phyloP scores from a whole-genome alignment of 768 basidiomycete species.

The Kwoniella mangroviensis region DNA sequence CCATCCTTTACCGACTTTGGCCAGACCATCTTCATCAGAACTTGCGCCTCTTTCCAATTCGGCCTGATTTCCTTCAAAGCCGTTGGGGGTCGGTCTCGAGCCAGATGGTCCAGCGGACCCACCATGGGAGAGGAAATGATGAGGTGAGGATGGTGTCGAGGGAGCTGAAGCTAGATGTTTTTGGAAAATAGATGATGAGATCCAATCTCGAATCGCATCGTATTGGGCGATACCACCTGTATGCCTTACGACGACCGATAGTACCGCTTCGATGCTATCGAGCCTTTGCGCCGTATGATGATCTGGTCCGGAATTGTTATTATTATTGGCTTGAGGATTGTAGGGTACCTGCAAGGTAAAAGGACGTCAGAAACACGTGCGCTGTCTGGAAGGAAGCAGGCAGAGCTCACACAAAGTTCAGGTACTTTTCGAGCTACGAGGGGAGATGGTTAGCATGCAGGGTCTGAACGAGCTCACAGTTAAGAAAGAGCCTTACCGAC shows the following conservation, averaged over 20 bases:
- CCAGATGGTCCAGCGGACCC: conserved; percentile 12
- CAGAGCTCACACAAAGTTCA: conserved; percentile 50
- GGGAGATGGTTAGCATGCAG: background rate
- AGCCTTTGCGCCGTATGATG: conserved; percentile 36
- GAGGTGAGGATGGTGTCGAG: conserved; percentile 27
- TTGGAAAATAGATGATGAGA: conserved; percentile 25
- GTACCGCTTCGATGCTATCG: conserved; percentile 39
- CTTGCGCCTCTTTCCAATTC: conserved; percentile 19
- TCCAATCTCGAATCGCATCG: conserved; percentile 46
- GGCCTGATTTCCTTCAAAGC: conserved; percentile 2
- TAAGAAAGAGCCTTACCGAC: conserved; percentile 24
- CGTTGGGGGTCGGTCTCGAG: conserved; percentile 15
- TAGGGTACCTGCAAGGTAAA: conserved; percentile 44
- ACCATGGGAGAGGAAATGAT: conserved; percentile 18
- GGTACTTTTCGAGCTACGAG: conserved; percentile 49
- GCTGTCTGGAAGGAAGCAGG: background rate
- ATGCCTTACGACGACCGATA: conserved; percentile 42
- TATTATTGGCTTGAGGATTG: conserved; percentile 42
- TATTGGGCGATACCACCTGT: conserved; percentile 41
- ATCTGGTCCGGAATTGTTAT: conserved; percentile 30
- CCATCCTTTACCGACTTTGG: conserved; percentile 37
- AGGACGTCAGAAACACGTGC: background rate
- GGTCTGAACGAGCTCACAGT: background rate
- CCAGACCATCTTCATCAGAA: conserved; percentile 34
- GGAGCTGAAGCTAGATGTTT: conserved; percentile 31